A percentile compares a stretch with the other conserved stretches of the same genome.
Evolutionary conservation across 371 early-diverging fungal genomes (phyloP).

Genomic region (Apophysomyces variabilis): DNA sequence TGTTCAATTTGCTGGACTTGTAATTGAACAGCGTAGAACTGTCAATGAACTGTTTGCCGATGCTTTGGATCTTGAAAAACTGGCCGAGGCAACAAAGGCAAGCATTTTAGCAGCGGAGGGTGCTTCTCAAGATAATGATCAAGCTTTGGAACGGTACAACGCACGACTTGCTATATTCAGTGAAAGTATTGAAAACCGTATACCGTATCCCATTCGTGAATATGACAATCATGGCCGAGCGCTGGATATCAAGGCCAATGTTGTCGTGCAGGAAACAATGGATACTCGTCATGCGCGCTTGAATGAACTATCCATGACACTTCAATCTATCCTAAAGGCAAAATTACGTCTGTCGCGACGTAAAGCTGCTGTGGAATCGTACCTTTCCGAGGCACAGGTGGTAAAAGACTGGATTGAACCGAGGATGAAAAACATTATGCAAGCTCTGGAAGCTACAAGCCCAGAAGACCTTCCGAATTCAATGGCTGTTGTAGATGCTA

Average conservation of each 20-base stretch:
- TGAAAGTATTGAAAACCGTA: conserved; percentile 4
- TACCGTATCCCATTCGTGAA: conserved; percentile 31
- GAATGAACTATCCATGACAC: conserved; percentile 26
- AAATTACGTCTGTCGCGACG: conserved; percentile 39
- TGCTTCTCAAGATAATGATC: conserved; percentile 9
- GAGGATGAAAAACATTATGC: conserved; percentile 3
- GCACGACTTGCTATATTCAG: conserved; percentile 13
- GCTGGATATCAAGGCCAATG: conserved; percentile 29
- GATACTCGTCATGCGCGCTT: conserved; percentile 33
- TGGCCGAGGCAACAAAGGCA: conserved; percentile 24
- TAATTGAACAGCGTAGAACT: conserved; percentile 14
- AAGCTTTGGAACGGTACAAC: conserved; percentile 12
- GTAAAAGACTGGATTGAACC: conserved; percentile 38
- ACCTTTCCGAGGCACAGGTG: conserved; percentile 32
- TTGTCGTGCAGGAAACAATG: conserved; percentile 31
- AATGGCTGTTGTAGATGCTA: conserved; percentile 13
- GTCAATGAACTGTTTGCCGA: conserved; percentile 8
- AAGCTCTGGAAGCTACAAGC: not conserved
- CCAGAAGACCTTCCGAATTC: conserved; percentile 4
- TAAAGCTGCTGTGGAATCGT: conserved; percentile 39
- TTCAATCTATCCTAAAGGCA: conserved; percentile 33
- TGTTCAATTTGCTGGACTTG: conserved; percentile 16
- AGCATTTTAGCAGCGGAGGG: conserved; percentile 19
- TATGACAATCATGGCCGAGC: conserved; percentile 20
- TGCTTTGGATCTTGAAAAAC: conserved; percentile 11